phyloP scores from a whole-genome alignment of 768 basidiomycete genomes.

The Trametes villosa region DNA sequence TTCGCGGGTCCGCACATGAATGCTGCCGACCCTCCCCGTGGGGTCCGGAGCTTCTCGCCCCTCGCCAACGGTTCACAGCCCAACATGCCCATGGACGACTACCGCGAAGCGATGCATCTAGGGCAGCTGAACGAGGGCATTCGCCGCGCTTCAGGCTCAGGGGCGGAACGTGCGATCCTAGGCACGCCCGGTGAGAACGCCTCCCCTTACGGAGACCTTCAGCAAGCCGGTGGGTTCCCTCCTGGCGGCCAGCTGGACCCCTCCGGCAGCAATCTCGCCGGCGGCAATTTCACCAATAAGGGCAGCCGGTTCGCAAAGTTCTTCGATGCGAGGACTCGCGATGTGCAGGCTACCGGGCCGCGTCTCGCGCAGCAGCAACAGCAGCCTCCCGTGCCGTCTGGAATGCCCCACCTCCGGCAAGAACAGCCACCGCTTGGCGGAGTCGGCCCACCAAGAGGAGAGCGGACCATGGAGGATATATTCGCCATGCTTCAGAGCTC shows the following conservation, averaged over 20 bases:
- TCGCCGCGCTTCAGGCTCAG: constrained; percentile 23
- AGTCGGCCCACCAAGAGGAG: constrained; percentile 39
- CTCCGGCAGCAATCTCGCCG: constrained; percentile 28
- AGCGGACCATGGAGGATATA: constrained; percentile 77
- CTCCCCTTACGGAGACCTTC: constrained; percentile 24
- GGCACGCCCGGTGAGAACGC: constrained; percentile 25
- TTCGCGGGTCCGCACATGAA: constrained; percentile 22
- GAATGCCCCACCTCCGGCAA: constrained; percentile 45
- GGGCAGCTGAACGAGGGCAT: constrained; percentile 26
- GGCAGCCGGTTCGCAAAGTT: constrained; percentile 89
- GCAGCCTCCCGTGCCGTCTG: constrained; percentile 45
- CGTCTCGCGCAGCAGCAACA: constrained; percentile 35
- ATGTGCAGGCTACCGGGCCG: constrained; percentile 43
- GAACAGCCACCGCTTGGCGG: constrained; percentile 45
- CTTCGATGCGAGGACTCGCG: constrained; percentile 69
- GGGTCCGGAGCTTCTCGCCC: constrained; percentile 32
- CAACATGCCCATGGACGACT: constrained; percentile 27
- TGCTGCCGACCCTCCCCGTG: constrained; percentile 28
- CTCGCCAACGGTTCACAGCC: constrained; percentile 27
- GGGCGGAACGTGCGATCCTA: constrained; percentile 25
- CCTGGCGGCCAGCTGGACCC: constrained; percentile 23
- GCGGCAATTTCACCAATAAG: constrained; percentile 56
- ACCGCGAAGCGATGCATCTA: constrained; percentile 24
- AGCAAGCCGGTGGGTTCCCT: constrained; percentile 13
- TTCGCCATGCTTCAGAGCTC: constrained; percentile 83